Conservation (phyloP, 2,329 filamentous ascomycete genomes). For the Fusarium anguioides region DNA sequence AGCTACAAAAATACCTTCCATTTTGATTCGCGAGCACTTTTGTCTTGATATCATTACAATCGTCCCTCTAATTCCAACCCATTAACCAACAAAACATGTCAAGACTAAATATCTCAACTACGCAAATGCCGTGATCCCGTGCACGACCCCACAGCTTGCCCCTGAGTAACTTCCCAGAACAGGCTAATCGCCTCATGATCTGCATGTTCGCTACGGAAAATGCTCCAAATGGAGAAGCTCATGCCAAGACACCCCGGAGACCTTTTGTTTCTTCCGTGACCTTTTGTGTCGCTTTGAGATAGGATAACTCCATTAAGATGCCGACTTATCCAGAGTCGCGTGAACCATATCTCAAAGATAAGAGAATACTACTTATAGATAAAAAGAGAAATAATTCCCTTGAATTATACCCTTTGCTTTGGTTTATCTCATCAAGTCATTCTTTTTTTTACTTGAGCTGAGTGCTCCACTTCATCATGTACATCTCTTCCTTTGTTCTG, state of each 20-base stretch:
- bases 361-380: no score
- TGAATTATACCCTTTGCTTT: not conserved
- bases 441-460: not conserved
- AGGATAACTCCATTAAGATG: constrained; percentile 6
- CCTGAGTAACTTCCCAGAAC: constrained; percentile 13
- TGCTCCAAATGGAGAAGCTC: constrained; percentile 24
- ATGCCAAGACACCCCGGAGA: constrained; percentile 18
- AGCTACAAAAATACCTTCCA: not conserved
- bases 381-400: not conserved
- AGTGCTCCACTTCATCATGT: constrained; percentile 1
- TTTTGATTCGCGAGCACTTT: not conserved
- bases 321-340: constrained; percentile 26
- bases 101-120: not conserved
- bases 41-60: no score
- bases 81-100: not conserved
- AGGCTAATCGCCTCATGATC: constrained; percentile 12
- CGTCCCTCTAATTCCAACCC: no score
- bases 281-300: constrained; percentile 1
- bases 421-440: not conserved
- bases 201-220: constrained; percentile 8
- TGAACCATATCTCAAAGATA: constrained; percentile 6
- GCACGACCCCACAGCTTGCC: constrained; percentile 1
- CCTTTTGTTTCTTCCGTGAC: constrained; percentile 8
- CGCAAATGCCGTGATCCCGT: constrained; percentile 18
- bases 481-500: constrained; percentile 15